Evolutionary conservation across 345 rosid genomes (phyloP).

Genomic region (Lenwebbia sp.): DNA sequence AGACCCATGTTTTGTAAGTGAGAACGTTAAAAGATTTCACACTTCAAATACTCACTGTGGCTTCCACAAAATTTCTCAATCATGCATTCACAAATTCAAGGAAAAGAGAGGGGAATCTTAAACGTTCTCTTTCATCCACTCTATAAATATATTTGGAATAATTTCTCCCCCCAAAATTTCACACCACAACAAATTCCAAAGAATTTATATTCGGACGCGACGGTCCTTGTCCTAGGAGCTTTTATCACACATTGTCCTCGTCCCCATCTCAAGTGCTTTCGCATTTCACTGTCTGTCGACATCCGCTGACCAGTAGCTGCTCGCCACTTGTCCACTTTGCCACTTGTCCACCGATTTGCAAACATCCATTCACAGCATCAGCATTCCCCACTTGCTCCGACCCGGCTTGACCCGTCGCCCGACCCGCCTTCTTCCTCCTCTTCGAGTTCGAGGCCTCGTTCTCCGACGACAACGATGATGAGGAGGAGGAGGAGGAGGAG

Average conservation of each 20-base stretch:
- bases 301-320: slow-evolving; percentile 15
- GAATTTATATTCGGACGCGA: neutral
- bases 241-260: neutral
- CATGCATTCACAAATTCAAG: neutral
- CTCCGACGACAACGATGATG: slow-evolving; percentile 28
- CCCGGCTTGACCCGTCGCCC: slow-evolving; percentile 10
- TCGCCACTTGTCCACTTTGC: slow-evolving; percentile 20
- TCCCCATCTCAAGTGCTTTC: neutral
- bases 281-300: neutral
- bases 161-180: neutral
- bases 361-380: neutral
- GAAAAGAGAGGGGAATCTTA: neutral
- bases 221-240: neutral
- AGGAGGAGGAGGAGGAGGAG: slow-evolving; percentile 4
- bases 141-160: neutral
- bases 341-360: slow-evolving; percentile 12
- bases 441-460: slow-evolving; percentile 43
- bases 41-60: neutral
- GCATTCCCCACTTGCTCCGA: slow-evolving; percentile 3
- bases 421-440: slow-evolving; percentile 41
- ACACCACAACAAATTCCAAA: neutral
- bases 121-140: neutral
- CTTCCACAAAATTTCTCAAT: neutral
- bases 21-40: neutral
- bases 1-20: neutral